Evolutionary conservation across 2,329 filamentous ascomycete genomes (phyloP), one percentile per base, ranked within the genome.

Genomic region (Trematosphaeria pertusa): DNA sequence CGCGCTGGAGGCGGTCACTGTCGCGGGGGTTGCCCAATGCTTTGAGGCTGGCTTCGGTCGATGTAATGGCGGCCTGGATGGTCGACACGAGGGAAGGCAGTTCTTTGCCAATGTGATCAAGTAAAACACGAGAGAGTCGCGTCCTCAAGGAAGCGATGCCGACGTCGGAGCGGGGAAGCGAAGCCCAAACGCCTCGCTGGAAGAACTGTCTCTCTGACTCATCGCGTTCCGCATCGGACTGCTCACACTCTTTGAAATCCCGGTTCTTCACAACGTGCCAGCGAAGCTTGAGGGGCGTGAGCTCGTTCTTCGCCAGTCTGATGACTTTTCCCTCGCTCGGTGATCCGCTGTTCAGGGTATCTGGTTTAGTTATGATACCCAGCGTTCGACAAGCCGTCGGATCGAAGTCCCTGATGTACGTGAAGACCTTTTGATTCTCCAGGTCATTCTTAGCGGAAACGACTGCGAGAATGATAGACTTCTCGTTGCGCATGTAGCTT

Each of bases 391-490:
- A 28, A 1, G 31, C 40, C 1, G 2, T 26, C n/a, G 37, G 43
- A n/a, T 56, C 52, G 10, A 32, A 14, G 18, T 39, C 12, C 19
- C 24, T 28, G 15, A 53, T 40, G 2, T 48, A 42, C 3, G 64
- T 54, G 4, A 75, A 59, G 8, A 77, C 69, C 0, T 48, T 49
- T 49, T 78, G 75, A 17, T 71, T 74, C 3, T 67, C 67, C 11
- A 64, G 60, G 22, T 78, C 75, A 19, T 72, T 73, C 6, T 61
- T 65, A 3, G 75, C 75, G 0, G 69, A 69, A 0, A 81, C 67
- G 0, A 80, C 74, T 0, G 74, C 73, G 2, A 80, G 65, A 20
- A 80, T 77, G 31, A 80, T 79, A 17, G 72, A 76, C 19, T 73
- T 64, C 0, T 69, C 52, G 19, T 72, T 68, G 6, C 55, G 28